phyloP scores from a whole-genome alignment of 192 early-diverging fungal genomes.

The Martensiomyces pterosporus region DNA sequence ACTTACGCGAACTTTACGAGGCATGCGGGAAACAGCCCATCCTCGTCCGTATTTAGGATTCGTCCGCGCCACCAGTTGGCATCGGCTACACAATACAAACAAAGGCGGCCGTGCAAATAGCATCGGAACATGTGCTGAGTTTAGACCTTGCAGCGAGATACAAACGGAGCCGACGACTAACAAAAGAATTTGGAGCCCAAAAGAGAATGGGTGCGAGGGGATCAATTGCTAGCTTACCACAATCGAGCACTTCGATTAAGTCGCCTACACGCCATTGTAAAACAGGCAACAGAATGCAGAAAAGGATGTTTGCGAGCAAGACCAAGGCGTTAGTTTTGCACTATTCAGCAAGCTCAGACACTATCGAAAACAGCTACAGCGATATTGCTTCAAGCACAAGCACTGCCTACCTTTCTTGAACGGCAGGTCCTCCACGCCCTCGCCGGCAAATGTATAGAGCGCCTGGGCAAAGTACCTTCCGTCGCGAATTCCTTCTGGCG shows the following conservation, averaged over 20 bases:
- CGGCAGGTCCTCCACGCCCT: slow-evolving; percentile 49
- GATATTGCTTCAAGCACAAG: neutral
- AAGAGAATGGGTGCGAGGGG: too few species aligned
- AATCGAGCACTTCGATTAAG: slow-evolving; percentile 44
- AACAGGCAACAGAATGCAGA: too few species aligned
- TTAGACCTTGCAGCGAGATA: too few species aligned
- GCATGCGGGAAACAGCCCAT: slow-evolving; percentile 52
- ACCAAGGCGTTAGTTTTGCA: too few species aligned
- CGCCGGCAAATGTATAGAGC: slow-evolving; percentile 52
- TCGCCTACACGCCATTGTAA: slow-evolving; percentile 35
- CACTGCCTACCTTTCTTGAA: slow-evolving; percentile 43
- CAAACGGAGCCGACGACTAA: too few species aligned
- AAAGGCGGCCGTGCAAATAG: too few species aligned
- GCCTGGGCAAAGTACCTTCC: slow-evolving; percentile 49
- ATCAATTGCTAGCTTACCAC: slow-evolving; percentile 21
- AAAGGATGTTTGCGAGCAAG: too few species aligned
- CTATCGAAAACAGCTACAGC: slow-evolving; percentile 6
- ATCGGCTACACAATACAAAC: slow-evolving; percentile 30
- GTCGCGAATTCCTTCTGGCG: slow-evolving; percentile 49
- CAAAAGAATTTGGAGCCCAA: too few species aligned
- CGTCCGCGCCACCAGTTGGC: slow-evolving; percentile 55
- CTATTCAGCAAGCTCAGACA: too few species aligned
- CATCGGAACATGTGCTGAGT: too few species aligned
- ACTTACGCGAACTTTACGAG: slow-evolving; percentile 55
- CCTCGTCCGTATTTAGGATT: slow-evolving; percentile 39